Conservation (phyloP, 352 stramenopile species). For the Pythium aquatile region DNA sequence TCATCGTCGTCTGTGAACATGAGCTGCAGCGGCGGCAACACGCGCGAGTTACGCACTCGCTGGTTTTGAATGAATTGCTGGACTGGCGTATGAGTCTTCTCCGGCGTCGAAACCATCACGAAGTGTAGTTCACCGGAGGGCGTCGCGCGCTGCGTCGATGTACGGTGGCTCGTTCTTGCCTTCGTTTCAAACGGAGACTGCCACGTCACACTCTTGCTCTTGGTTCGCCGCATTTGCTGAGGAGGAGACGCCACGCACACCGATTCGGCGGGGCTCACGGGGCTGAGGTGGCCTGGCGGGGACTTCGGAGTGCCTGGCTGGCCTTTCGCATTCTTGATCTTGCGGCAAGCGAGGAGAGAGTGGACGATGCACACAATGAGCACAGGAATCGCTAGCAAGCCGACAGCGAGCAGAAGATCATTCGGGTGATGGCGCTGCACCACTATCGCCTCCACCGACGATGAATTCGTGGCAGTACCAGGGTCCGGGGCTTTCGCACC, state of each 20-base stretch:
- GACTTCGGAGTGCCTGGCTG: neutral
- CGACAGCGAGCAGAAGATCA: conserved; percentile 9
- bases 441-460: neutral
- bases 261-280: neutral
- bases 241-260: neutral
- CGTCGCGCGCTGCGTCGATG: neutral
- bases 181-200: conserved; percentile 26
- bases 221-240: conserved; percentile 4
- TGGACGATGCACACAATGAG: conserved; percentile 12
- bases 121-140: conserved; percentile 17
- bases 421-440: neutral
- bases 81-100: conserved; percentile 4
- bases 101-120: conserved; percentile 21
- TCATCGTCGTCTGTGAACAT: conserved; percentile 2
- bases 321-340: neutral
- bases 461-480: neutral
- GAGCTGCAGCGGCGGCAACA: neutral
- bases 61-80: neutral
- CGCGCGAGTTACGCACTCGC: neutral
- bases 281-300: neutral
- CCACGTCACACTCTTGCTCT: conserved; percentile 28
- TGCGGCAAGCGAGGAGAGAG: conserved; percentile 5
- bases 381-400: conserved; percentile 12
- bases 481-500: neutral
- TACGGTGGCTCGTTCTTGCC: conserved; percentile 10